Percentiles rank a stretch among this genome's conserved stretches.
These are phyloP conservation scores for Aspergillus taichungensis DNA, from an alignment of 495 filamentous ascomycete species.

Conservation along the genomic window DNA sequence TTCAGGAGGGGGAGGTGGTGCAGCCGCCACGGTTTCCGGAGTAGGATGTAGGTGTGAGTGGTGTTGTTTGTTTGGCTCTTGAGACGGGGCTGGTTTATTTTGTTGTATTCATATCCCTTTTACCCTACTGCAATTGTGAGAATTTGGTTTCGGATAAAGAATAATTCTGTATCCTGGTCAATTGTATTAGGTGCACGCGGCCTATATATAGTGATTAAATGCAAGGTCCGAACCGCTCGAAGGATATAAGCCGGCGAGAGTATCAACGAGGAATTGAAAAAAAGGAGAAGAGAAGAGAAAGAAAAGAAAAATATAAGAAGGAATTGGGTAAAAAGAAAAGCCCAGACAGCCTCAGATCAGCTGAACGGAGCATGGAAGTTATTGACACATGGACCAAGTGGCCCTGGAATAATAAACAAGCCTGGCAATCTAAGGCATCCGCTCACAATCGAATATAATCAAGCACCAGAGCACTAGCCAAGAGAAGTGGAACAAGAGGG, in stretches of 20 bases:
- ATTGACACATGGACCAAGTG: too few relatives aligned
- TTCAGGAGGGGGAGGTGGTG: conserved; percentile 32
- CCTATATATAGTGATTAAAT: too few relatives aligned
- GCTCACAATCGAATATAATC: too few relatives aligned
- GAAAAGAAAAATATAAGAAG: conserved; percentile 2
- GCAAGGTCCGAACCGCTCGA: background rate
- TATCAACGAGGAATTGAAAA: background rate
- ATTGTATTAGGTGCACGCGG: background rate
- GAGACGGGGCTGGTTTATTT: too few relatives aligned
- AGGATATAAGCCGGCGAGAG: background rate
- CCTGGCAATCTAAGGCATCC: too few relatives aligned
- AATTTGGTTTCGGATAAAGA: too few relatives aligned
- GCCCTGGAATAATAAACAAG: too few relatives aligned
- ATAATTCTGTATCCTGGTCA: too few relatives aligned
- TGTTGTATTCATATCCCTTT: too few relatives aligned
- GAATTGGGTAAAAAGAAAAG: conserved; percentile 8
- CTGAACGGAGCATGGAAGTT: background rate
- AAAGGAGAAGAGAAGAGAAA: conserved; percentile 5
- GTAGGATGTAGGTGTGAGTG: conserved; percentile 7
- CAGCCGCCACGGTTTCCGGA: conserved; percentile 32
- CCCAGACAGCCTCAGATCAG: conserved; percentile 2
- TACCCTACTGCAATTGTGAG: too few relatives aligned
- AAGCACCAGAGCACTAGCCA: background rate
- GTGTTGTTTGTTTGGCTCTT: background rate
- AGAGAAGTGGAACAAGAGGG: background rate